Evolutionary conservation across 768 basidiomycete genomes (phyloP), one percentile per base, ranked within the genome.

Genomic region (Bullera alba): DNA sequence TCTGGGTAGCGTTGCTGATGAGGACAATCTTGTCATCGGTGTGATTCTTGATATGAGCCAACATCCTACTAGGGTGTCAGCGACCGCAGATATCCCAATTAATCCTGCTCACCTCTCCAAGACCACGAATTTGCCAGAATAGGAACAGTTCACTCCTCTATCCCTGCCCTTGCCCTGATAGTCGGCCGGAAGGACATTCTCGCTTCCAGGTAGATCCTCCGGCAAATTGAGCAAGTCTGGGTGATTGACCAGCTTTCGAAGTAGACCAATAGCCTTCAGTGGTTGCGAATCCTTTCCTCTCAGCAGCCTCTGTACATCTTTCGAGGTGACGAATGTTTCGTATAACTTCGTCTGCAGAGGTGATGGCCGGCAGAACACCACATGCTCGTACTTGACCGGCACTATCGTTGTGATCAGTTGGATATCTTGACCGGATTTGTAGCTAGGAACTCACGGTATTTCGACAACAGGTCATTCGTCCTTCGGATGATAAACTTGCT

Each of bases 341-440:
- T 96, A 96, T 2, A 96, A 76, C 5, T 86, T 76, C 14, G 87
- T 74, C 61, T 96, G 91, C 60, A 95, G 83, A 15, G 83, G 77
- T 2, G 87, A 89, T 3, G 87, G 79, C 35, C 81, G 79, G 69
- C 91, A 96, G 73, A 95, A 96, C 0, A 96, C 91, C 54, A 96
- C 86, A 53, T 96, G 90, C 70, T 97, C 95, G 75, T 97, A 97
- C 72, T 99, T 99, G 75, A 99, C 89, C 7, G 95, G 95, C 25
- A 99, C 93, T 97, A 21, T 26, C 6, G 28, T n/a, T n/a, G 26
- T 10, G 63, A 34, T 43, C 23, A 48, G 41, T 38, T 25, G 26
- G 21, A 8, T n/a, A 4, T 21, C 37, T 37, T 1, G 10, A 16
- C 29, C 10, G 22, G 17, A 21, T 26, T 6, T 38, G 2, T 27